Conservation (phyloP, 352 stramenopile species). For the Phytophthora pisi region DNA sequence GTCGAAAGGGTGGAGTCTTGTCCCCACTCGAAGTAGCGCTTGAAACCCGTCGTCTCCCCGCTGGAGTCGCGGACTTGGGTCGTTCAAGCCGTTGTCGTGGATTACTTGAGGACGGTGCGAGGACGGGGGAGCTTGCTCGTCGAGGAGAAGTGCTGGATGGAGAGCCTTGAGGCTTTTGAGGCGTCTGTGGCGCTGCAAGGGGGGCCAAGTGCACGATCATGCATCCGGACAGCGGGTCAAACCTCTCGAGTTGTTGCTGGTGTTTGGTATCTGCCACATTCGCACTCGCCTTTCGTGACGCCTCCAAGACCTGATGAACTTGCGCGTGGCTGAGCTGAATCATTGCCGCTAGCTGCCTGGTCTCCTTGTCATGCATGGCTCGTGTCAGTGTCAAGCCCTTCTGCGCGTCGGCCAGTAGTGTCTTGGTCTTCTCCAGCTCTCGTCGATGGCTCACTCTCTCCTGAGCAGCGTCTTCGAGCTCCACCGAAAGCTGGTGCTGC, state of each 20-base stretch:
- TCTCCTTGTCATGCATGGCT: constrained; percentile 77
- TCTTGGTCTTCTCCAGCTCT: constrained; percentile 39
- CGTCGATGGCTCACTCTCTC: constrained; percentile 48
- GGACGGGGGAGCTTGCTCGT: constrained; percentile 13
- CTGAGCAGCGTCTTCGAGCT: constrained; percentile 31
- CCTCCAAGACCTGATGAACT: constrained; percentile 43
- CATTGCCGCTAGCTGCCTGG: constrained; percentile 56
- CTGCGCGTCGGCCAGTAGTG: constrained; percentile 40
- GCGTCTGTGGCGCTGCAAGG: constrained; percentile 31
- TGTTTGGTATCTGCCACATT: constrained; percentile 5
- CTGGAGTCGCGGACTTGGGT: constrained; percentile 23
- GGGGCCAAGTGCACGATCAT: constrained; percentile 29
- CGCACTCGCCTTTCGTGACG: constrained; percentile 12
- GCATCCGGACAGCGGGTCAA: constrained; percentile 54
- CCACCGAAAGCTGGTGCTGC: constrained; percentile 28
- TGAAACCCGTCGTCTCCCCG: constrained; percentile 1
- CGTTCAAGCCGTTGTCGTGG: constrained; percentile 9
- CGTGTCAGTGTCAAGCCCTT: constrained; percentile 53
- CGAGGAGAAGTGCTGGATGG: constrained; percentile 17
- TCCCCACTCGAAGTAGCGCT: neutral
- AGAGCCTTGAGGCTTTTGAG: constrained; percentile 24
- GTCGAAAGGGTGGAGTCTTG: constrained; percentile 4
- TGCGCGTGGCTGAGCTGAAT: constrained; percentile 48
- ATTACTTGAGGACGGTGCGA: constrained; percentile 9
- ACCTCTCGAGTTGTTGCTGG: constrained; percentile 32